Evolutionary conservation across 2,329 filamentous ascomycete species (phyloP), one percentile per base, ranked within the genome.

Genomic region (Xylariaceae sp.): DNA sequence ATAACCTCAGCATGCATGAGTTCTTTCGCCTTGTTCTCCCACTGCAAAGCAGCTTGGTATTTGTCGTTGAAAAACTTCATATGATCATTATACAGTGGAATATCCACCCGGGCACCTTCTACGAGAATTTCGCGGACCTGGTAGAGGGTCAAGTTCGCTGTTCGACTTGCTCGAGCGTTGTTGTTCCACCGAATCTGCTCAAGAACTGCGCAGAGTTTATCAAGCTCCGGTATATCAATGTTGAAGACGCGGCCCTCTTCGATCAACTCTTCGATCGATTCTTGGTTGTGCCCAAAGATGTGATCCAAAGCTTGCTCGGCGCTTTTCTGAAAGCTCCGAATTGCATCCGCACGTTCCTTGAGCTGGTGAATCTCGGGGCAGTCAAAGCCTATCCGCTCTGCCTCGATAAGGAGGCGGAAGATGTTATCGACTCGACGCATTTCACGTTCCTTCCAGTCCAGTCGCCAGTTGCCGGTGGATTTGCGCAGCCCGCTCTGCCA

Each of bases 11-110:
- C 90, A n/a, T 83, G 79, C 69, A 97, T 94, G 42, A 98, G 75
- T 64, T 98, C 92, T 58, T 87, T 86, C 2, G 90, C 92, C 66
- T 96, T 97, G 38, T 81, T 76, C 69, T 97, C 93, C 93, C 93
- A 98, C 37, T 87, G 75, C 60, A 90, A 80, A 32, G 92, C 93
- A 21, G 85, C 80, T 6, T 77, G 74, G 55, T 85, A 79, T 64
- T 95, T 85, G 22, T 92, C 86, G 48, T 82, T 80, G 60, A 89
- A 88, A 64, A 82, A 83, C 11, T 77, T 72, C 44, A 96, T 75
- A 53, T 92, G 84, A 40, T 91, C 86, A 62, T 95, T 91, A 56
- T 83, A 88, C 2, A 83, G 77, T 1, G 86, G 80, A 6, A 98
- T 86, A 4, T 85, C 84, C 4, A 97, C 75, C 35, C 88, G 83